Evolutionary conservation across 345 rosid species (phyloP).

Genomic region (Schrenkiella parvula): DNA sequence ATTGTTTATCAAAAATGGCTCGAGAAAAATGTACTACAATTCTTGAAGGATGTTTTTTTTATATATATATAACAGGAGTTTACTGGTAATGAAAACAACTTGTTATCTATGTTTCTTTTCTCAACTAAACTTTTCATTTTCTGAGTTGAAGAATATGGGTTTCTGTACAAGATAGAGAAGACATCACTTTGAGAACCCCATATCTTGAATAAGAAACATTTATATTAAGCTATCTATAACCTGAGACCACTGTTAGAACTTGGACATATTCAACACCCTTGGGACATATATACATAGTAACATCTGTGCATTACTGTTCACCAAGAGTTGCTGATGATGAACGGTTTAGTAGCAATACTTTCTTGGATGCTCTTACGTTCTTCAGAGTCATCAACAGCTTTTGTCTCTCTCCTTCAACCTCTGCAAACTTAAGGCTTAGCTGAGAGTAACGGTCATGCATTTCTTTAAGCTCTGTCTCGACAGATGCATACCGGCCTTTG

Average conservation of each 20-base stretch:
- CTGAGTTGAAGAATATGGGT: constrained; percentile 22
- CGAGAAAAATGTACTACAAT: neutral
- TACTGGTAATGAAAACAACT: neutral
- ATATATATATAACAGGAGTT: neutral
- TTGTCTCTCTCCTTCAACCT: constrained; percentile 98
- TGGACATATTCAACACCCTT: constrained; percentile 16
- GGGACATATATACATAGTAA: constrained; percentile 27
- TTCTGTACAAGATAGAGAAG: constrained; percentile 24
- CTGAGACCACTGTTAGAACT: constrained; percentile 5
- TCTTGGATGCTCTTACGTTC: constrained; percentile 70
- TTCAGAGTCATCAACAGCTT: constrained; percentile 96
- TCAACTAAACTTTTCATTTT: constrained; percentile 8
- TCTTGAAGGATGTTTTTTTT: constrained; percentile 7
- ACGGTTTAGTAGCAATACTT: constrained; percentile 39
- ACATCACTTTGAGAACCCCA: constrained; percentile 8
- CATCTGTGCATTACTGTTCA: constrained; percentile 41
- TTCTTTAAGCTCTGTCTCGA: constrained; percentile 82
- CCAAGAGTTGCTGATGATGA: constrained; percentile 51
- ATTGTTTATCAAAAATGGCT: constrained; percentile 14
- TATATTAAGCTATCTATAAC: constrained; percentile 31
- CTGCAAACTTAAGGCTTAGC: constrained; percentile 94
- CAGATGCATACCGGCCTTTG: constrained; percentile 59
- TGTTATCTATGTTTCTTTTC: neutral
- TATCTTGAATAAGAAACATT: constrained; percentile 11
- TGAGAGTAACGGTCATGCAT: constrained; percentile 95